Conservation (phyloP, 176 grass and related monocot genomes). For the Guadua angustifolia region DNA sequence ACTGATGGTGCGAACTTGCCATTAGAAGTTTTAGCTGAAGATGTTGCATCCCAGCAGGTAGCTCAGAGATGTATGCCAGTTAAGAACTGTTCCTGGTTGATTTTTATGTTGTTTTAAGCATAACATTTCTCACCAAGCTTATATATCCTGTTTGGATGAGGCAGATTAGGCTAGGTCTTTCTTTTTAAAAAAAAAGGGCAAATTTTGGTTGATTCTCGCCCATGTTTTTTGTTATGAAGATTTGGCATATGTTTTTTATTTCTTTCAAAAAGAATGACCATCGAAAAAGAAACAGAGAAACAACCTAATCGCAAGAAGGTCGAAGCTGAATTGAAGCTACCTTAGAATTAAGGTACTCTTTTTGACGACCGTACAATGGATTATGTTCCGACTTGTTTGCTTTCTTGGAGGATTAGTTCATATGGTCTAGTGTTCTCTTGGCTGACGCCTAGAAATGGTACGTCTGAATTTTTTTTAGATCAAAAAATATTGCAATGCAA, state of each 20-base stretch:
- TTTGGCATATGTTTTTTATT: neutral
- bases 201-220: neutral
- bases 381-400: neutral
- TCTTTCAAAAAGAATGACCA: neutral
- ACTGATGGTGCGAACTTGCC: no score
- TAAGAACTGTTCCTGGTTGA: no score
- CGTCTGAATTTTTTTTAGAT: neutral
- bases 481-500: neutral
- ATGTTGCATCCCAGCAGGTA: no score
- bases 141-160: no score
- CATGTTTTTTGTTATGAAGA: neutral
- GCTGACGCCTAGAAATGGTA: neutral
- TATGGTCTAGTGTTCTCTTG: neutral
- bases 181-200: no score
- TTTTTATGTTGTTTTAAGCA: no score
- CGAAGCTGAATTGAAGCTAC: neutral
- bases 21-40: no score
- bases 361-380: neutral
- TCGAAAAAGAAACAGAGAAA: neutral
- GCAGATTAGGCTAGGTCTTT: neutral
- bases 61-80: no score
- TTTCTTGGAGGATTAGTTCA: neutral
- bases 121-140: no score
- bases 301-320: neutral
- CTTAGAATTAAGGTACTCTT: neutral